Evolutionary conservation across 257 asterid species (phyloP), one percentile per base, ranked within the genome.

Genomic region (Nicotiana tomentosiformis): DNA sequence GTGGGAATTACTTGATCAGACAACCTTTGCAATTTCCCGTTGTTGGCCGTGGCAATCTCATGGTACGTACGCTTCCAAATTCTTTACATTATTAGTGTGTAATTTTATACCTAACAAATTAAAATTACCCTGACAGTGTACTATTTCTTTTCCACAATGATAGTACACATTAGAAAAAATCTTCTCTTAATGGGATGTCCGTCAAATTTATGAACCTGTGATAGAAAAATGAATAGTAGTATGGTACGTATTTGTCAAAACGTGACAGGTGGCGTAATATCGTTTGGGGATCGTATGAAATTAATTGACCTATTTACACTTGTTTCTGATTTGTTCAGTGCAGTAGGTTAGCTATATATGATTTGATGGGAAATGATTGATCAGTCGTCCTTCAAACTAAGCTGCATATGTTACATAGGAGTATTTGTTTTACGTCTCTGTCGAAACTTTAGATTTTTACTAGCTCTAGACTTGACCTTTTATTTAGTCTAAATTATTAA

Each of bases 1-100:
- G 98, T n/a, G 98, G 99, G 1, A 84, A 84, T 89, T 94, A 94
- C 85, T 72, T 94, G 86, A 91, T 96, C 85, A 89, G 88, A 86
- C 98, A 93, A 7, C 95, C 99, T 1, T 67, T 96, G 17, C 88
- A 84, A 20, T 88, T 96, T 61, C 93, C 95, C 6, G 76, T 91
- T 32, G 84, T 94, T 32, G 95, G 97, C 77, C 88, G 85, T 33
- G 98, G 98, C 43, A 94, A 96, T 84, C 55, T 96, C 4, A 84
- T 91, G 89, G 99, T 96, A 91, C 23, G 91, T 80, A 2, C 1
- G 9, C 15, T 20, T 55, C 12, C 23, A 18, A 49, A 46, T 37
- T 72, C 5, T 39, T 7, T 39, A 39, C 10, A 39, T 5, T 37
- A 7, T 37, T 2, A 7, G 9, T 37, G 43, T 37, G 6, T 37